These are phyloP conservation scores for Neonectria coccinea DNA, from an alignment of 2,329 filamentous ascomycete species.

Conservation along the genomic window DNA sequence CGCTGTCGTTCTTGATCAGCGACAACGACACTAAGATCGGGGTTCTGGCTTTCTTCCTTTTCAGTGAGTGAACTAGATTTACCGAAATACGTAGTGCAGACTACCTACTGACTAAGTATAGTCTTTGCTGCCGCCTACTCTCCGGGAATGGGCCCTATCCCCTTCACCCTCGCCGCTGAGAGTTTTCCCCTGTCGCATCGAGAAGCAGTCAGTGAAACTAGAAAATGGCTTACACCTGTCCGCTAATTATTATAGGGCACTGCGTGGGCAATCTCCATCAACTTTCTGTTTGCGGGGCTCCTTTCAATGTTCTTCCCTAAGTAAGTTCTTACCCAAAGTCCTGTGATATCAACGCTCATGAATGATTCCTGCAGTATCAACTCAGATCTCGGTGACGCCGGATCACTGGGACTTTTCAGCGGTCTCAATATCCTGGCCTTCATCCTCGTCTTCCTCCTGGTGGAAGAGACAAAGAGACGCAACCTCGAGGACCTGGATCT, in stretches of 20 bases:
- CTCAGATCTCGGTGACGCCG: constrained; percentile 43
- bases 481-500: constrained; percentile 56
- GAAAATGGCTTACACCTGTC: constrained; percentile 13
- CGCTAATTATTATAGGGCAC: constrained; percentile 50
- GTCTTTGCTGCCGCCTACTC: constrained; percentile 57
- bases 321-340: constrained; percentile 21
- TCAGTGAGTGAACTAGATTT: constrained; percentile 34
- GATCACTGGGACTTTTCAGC: constrained; percentile 59
- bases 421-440: constrained; percentile 60
- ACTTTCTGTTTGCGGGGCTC: constrained; percentile 59
- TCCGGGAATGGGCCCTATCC: constrained; percentile 57
- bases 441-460: constrained; percentile 58
- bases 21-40: constrained; percentile 37
- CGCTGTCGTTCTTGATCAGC: constrained; percentile 48
- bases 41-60: constrained; percentile 53
- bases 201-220: constrained; percentile 50
- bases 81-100: not conserved
- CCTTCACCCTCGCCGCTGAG: constrained; percentile 62
- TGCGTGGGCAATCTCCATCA: constrained; percentile 59
- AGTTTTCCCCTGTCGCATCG: constrained; percentile 62
- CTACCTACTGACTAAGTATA: constrained; percentile 24
- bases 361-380: constrained; percentile 27
- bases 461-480: constrained; percentile 57
- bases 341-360: not conserved
- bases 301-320: constrained; percentile 57